phyloP scores from a whole-genome alignment of 495 filamentous ascomycete species.

The Xylaria intraflava region DNA sequence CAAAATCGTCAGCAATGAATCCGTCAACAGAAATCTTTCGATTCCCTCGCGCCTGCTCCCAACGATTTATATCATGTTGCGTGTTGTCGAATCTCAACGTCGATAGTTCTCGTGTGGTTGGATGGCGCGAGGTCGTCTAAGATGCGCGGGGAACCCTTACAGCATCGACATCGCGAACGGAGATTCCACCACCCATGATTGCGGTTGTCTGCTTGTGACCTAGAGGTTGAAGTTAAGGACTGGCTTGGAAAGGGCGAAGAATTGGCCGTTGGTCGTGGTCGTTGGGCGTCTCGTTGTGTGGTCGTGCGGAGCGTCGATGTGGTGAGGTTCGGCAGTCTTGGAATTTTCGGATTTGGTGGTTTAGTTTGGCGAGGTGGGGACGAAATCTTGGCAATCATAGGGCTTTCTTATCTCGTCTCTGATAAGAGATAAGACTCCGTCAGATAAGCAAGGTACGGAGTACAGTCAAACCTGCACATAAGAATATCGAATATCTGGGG shows the following conservation, averaged over 20 bases:
- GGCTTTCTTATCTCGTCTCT: constrained; percentile 8
- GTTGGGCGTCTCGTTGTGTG: constrained; percentile 2
- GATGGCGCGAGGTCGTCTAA: constrained; percentile 11
- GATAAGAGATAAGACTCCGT: constrained; percentile 7
- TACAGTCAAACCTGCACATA: too few relatives aligned
- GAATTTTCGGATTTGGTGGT: constrained; percentile 3
- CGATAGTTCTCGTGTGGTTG: constrained; percentile 14
- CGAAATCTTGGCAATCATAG: constrained; percentile 6
- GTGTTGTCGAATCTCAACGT: neutral
- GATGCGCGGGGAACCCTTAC: constrained; percentile 38
- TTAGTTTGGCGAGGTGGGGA: constrained; percentile 5
- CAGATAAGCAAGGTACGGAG: too few relatives aligned
- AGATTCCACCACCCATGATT: constrained; percentile 70
- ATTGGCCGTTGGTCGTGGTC: constrained; percentile 3
- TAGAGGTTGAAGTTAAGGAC: neutral
- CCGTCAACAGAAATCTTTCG: constrained; percentile 31
- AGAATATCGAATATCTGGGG: too few relatives aligned
- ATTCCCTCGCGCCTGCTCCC: constrained; percentile 33
- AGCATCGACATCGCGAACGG: constrained; percentile 77
- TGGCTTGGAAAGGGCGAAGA: neutral
- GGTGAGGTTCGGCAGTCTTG: neutral
- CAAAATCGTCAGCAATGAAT: constrained; percentile 32
- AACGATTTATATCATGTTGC: constrained; percentile 1
- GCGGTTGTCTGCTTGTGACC: constrained; percentile 32
- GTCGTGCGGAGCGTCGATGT: neutral